These are phyloP conservation scores for Dacryopinax spathularia DNA, from an alignment of 768 basidiomycete species.

Conservation along the genomic window DNA sequence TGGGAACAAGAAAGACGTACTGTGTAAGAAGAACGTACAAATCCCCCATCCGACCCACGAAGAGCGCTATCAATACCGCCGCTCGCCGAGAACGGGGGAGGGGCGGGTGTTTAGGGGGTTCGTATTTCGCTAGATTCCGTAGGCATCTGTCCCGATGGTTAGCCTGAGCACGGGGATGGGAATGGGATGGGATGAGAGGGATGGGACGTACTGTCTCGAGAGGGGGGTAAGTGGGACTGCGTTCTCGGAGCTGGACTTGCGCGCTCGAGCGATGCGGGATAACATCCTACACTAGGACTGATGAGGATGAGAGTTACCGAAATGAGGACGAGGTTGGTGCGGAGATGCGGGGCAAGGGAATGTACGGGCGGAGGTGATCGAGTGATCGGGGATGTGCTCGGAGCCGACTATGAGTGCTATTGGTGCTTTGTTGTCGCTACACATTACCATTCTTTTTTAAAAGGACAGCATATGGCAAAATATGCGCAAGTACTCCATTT, in stretches of 20 bases:
- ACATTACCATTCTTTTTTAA: too few relatives aligned
- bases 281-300: too few relatives aligned
- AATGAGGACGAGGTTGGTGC: too few relatives aligned
- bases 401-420: too few relatives aligned
- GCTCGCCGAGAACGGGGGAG: conserved; percentile 46
- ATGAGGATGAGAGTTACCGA: too few relatives aligned
- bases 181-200: background rate
- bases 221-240: background rate
- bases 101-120: conserved; percentile 26
- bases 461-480: too few relatives aligned
- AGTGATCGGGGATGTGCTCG: too few relatives aligned
- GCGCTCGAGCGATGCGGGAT: background rate
- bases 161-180: background rate
- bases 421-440: too few relatives aligned
- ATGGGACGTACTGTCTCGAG: background rate
- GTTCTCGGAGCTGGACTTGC: background rate
- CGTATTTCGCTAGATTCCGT: conserved; percentile 39
- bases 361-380: too few relatives aligned
- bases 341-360: too few relatives aligned
- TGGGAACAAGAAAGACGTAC: conserved; percentile 31
- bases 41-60: conserved; percentile 71
- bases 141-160: conserved; percentile 34
- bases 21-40: conserved; percentile 72
- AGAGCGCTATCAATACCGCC: conserved; percentile 71
- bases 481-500: too few relatives aligned